Conservation (phyloP, 176 grass and related monocot genomes). For the Cenchrus fungigraminus region DNA sequence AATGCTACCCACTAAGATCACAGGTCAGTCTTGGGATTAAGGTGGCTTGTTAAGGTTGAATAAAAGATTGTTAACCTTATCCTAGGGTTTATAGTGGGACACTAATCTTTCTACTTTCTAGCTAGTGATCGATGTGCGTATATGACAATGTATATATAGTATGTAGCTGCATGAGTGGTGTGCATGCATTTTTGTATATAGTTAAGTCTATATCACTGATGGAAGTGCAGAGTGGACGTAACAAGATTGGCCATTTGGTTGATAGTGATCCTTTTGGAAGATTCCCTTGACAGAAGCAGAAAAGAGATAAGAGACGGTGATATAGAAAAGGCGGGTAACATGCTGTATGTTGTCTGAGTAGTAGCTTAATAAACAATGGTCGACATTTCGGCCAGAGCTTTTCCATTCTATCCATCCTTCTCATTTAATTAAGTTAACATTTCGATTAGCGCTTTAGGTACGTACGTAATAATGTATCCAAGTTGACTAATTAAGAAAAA, state of each 20-base stretch:
- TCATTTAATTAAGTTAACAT: neutral
- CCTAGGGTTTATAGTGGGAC: slow-evolving; percentile 14
- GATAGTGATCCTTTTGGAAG: neutral
- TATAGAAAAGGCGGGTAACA: neutral
- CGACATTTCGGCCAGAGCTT: neutral
- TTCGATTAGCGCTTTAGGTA: neutral
- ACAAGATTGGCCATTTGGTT: neutral
- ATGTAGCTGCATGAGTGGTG: neutral
- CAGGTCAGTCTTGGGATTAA: slow-evolving; percentile 30
- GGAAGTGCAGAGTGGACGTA: slow-evolving; percentile 5
- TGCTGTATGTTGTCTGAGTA: neutral
- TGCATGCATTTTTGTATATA: neutral
- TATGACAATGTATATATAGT: neutral
- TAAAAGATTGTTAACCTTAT: slow-evolving; percentile 32
- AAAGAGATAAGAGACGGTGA: neutral
- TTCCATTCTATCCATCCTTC: neutral
- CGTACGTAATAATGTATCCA: neutral
- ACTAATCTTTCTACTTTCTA: slow-evolving; percentile 18
- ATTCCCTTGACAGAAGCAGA: neutral
- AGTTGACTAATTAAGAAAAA: neutral
- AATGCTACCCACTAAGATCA: slow-evolving; percentile 48
- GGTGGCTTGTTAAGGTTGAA: slow-evolving; percentile 35
- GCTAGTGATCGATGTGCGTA: neutral
- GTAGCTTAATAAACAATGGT: neutral
- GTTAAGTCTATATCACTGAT: neutral